Evolutionary conservation across 2,329 filamentous ascomycete genomes (phyloP), one percentile per base, ranked within the genome.

Genomic region (Didymella pomorum): DNA sequence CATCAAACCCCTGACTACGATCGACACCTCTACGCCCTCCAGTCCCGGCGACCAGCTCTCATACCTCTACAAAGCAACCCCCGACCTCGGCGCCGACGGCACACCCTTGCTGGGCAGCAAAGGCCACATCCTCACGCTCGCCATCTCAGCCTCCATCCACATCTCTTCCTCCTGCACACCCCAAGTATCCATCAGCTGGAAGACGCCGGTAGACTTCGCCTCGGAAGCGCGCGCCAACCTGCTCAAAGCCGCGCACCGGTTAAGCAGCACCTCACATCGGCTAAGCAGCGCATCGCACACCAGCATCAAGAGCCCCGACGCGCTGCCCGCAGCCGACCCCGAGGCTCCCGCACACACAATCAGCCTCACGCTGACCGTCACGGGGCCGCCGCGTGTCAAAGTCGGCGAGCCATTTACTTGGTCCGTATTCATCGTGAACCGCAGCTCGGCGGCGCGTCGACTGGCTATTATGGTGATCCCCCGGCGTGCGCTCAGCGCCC

Each of bases 341-440:
- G 56, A 49, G 23, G n/a, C 39, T 6, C 5, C 8, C 10, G 26
- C 23, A 1, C 79, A 49, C 3, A 84, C 89, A 58, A 85, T 91
- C 49, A 90, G 89, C 58, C 85, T 94, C 56, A 91, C 88, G 33
- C 87, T 94, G 78, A 92, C 89, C 39, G 89, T 95, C 70, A 85
- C 84, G 6, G 87, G 85, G 0, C 89, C 89, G 12, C 70, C 77
- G 21, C 80, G 83, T 52, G 81, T 91, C 23, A 82, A 80, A 56
- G 83, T 87, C 0, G 89, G 89, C 35, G 83, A 90, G 44, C 81
- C 87, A 48, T 93, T 95, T 73, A 80, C 81, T 39, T 92, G 91
- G 88, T 84, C 84, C 31, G 83, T 93, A 16, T 90, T 92, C 69
- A 87, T 93, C 35, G 88, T 92, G 63, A 95, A 94, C 74, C 86